Conservation (phyloP, 257 asterid species). For the Solanum infundibuliforme region DNA sequence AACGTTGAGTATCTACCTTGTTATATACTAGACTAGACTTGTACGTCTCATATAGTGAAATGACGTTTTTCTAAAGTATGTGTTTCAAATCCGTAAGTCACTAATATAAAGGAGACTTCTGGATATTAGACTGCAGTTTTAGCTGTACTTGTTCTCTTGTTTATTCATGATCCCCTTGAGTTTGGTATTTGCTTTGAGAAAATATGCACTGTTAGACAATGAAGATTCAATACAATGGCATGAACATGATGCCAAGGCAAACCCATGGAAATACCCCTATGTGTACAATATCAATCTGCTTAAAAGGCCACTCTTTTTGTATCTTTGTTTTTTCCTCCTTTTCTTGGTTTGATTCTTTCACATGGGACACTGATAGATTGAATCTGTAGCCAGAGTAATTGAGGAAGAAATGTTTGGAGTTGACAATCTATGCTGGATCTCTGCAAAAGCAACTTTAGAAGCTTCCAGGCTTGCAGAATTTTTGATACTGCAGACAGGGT, state of each 20-base stretch:
- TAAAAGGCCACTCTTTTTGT: neutral
- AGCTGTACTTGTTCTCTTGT: neutral
- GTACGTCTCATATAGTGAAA: neutral
- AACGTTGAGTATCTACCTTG: neutral
- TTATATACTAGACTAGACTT: neutral
- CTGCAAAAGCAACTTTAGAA: slow-evolving; percentile 78
- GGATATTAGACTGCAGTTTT: neutral
- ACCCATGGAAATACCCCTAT: neutral
- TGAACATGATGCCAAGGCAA: neutral
- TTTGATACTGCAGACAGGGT: slow-evolving; percentile 85
- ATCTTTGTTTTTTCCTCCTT: neutral
- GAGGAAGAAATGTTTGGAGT: slow-evolving; percentile 96
- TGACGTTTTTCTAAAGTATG: neutral
- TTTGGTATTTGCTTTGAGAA: neutral
- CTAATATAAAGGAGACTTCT: neutral
- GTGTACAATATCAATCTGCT: neutral
- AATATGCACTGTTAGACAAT: neutral
- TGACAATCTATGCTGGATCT: slow-evolving; percentile 86
- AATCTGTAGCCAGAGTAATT: slow-evolving; percentile 82
- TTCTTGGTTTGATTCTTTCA: neutral
- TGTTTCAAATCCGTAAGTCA: neutral
- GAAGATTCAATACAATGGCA: neutral
- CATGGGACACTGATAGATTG: slow-evolving; percentile 12
- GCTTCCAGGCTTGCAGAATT: slow-evolving; percentile 81
- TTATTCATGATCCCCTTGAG: neutral